Evolutionary conservation across 1,139 yeast species (phyloP).

Genomic region (Candida tropicalis): DNA sequence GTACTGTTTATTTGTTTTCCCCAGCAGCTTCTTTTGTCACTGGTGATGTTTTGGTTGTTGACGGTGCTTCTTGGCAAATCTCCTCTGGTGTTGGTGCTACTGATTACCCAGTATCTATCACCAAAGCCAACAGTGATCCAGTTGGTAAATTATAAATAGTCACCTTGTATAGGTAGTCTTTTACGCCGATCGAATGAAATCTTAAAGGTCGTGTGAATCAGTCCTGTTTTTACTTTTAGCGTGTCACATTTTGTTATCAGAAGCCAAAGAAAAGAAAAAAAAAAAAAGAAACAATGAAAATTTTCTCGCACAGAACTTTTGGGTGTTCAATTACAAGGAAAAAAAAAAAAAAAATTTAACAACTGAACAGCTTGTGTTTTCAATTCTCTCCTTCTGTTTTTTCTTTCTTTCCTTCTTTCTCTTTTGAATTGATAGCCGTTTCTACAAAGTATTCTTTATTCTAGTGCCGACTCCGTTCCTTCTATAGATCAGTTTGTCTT

Average conservation of each 20-base stretch:
- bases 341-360: background rate
- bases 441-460: background rate
- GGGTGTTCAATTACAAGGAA: slow-evolving; percentile 3
- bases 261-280: background rate
- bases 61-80: slow-evolving; percentile 89
- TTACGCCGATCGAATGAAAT: background rate
- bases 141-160: slow-evolving; percentile 18
- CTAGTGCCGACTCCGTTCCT: background rate
- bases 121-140: slow-evolving; percentile 14
- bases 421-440: background rate
- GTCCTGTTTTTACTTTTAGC: background rate
- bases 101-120: slow-evolving; percentile 38
- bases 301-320: slow-evolving; percentile 1
- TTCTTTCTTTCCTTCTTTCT: background rate
- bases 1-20: slow-evolving; percentile 82
- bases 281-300: background rate
- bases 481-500: background rate
- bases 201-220: background rate
- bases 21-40: slow-evolving; percentile 78
- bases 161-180: background rate
- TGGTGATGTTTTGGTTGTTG: slow-evolving; percentile 84
- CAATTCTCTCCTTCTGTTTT: background rate
- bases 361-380: background rate
- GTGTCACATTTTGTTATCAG: background rate
- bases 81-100: slow-evolving; percentile 23